A percentile compares a stretch with the other conserved stretches of the same genome.
phyloP scores from a whole-genome alignment of 148 eudicot genomes.

The Camellia lanceoleosa region DNA sequence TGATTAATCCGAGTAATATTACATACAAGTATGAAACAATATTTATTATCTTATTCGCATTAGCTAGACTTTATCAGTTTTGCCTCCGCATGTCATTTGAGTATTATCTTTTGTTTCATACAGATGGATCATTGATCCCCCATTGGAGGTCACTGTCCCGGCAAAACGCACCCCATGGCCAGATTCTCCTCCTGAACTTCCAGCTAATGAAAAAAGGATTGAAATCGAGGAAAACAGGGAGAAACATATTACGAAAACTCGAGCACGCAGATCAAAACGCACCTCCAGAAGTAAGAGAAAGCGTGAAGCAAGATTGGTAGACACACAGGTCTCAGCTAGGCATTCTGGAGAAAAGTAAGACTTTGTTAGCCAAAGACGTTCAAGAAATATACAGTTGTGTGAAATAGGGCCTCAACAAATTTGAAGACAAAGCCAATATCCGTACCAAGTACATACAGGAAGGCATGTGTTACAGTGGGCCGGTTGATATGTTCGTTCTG shows the following conservation, averaged over 20 bases:
- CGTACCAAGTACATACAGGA: neutral
- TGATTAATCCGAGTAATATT: too few species aligned
- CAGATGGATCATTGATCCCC: constrained; percentile 94
- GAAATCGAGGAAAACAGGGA: constrained; percentile 42
- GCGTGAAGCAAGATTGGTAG: constrained; percentile 48
- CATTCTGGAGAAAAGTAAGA: constrained; percentile 33
- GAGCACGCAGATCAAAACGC: constrained; percentile 50
- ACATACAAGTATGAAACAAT: neutral
- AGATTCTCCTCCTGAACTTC: constrained; percentile 75
- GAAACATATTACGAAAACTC: constrained; percentile 56
- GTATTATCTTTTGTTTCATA: constrained; percentile 22
- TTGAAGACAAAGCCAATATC: neutral
- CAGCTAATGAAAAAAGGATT: constrained; percentile 40
- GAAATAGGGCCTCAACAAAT: constrained; percentile 4
- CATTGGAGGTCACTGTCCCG: constrained; percentile 84
- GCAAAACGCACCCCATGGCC: constrained; percentile 99
- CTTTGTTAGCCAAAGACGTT: constrained; percentile 15
- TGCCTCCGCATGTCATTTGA: neutral
- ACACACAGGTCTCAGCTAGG: constrained; percentile 41
- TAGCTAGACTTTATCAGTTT: neutral
- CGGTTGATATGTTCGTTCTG: neutral
- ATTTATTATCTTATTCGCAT: neutral
- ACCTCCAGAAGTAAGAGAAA: constrained; percentile 68
- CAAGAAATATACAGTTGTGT: constrained; percentile 1
- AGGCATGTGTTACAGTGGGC: too few species aligned